phyloP scores from a whole-genome alignment of 139 green algal species.

The Marvania coccoides region DNA sequence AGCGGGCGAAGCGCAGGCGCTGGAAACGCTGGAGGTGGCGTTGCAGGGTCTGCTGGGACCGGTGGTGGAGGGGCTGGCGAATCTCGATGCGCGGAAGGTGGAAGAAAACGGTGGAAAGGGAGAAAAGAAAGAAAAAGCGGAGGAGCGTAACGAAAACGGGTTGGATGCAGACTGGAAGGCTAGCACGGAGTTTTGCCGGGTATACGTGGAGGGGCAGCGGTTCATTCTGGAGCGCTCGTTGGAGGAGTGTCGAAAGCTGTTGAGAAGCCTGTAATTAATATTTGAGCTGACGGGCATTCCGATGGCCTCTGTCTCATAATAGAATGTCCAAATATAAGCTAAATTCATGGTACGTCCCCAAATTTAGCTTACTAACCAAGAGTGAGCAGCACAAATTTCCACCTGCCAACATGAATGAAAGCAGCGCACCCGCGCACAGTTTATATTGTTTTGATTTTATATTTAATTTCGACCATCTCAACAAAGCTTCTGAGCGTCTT shows the following conservation, averaged over 20 bases:
- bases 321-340: too few relatives aligned
- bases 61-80: not conserved
- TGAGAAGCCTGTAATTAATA: too few relatives aligned
- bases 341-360: too few relatives aligned
- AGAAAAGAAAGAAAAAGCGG: not conserved
- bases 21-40: constrained; percentile 10
- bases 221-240: constrained; percentile 4
- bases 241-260: not conserved
- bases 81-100: not conserved
- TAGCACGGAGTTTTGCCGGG: constrained; percentile 7
- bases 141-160: constrained; percentile 20
- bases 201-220: constrained; percentile 17
- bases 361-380: too few relatives aligned
- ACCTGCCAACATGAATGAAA: too few relatives aligned
- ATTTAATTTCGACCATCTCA: too few relatives aligned
- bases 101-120: not conserved
- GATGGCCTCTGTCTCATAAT: too few relatives aligned
- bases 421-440: too few relatives aligned
- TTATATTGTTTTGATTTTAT: too few relatives aligned
- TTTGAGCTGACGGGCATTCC: too few relatives aligned
- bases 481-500: too few relatives aligned
- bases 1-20: constrained; percentile 18
- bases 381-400: too few relatives aligned
- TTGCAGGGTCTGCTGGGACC: constrained; percentile 9
- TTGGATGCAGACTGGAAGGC: constrained; percentile 16